Conservation (phyloP, 495 filamentous ascomycete genomes). For the Daldinia childiae region DNA sequence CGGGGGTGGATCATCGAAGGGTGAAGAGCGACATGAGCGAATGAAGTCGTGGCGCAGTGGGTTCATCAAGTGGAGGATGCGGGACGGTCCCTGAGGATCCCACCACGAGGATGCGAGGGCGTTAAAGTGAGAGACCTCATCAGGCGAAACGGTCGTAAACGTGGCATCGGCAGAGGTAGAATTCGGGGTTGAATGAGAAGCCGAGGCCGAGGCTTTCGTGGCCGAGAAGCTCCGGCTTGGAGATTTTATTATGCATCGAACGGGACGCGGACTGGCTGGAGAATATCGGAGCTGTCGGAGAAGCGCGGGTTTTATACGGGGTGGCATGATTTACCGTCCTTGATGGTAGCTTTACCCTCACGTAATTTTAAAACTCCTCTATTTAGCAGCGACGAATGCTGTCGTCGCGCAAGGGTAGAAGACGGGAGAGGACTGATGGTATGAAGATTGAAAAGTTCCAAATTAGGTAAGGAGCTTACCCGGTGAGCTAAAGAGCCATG, state of each 20-base stretch:
- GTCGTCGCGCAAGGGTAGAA: neutral
- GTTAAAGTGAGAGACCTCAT: conserved; percentile 94
- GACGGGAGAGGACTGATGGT: neutral
- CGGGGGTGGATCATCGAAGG: conserved; percentile 43
- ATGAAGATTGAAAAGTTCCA: conserved; percentile 23
- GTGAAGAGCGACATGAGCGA: conserved; percentile 67
- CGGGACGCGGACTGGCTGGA: conserved; percentile 1
- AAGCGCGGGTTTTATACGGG: conserved; percentile 8
- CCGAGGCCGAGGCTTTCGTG: conserved; percentile 5
- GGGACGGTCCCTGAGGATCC: conserved; percentile 93
- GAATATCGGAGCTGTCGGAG: conserved; percentile 28
- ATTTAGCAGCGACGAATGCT: neutral
- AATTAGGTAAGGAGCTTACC: conserved; percentile 9
- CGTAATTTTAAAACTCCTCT: neutral
- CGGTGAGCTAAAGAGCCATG: neutral
- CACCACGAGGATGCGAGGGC: conserved; percentile 94
- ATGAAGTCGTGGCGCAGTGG: conserved; percentile 96
- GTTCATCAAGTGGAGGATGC: conserved; percentile 97
- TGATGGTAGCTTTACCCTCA: neutral
- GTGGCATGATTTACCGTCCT: conserved; percentile 18
- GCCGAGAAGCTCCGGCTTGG: conserved; percentile 25
- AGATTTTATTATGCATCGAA: conserved; percentile 5
- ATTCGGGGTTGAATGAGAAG: conserved; percentile 32
- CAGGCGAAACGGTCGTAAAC: conserved; percentile 78
- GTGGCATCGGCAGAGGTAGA: conserved; percentile 33